phyloP scores from a whole-genome alignment of 352 stramenopile species.

The Pythium phragmiticola region DNA sequence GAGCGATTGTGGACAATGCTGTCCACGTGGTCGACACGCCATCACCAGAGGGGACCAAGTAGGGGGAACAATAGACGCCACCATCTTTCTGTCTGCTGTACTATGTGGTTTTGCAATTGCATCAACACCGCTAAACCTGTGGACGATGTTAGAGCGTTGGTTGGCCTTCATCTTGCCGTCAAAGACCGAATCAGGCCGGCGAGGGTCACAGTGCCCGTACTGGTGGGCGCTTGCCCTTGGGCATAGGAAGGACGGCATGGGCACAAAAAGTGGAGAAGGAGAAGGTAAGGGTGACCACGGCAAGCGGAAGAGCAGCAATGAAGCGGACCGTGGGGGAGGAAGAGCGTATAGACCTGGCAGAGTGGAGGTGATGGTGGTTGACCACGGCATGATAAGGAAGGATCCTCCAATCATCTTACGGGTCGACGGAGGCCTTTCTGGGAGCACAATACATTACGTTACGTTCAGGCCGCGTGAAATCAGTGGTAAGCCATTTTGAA shows the following conservation, averaged over 20 bases:
- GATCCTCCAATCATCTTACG: too few species aligned
- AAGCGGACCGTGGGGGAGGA: not conserved
- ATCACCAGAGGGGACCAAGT: not conserved
- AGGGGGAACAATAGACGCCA: too few species aligned
- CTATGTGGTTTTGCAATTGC: too few species aligned
- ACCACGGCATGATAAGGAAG: not conserved
- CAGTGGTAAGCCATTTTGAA: too few species aligned
- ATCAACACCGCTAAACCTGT: too few species aligned
- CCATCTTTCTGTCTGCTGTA: too few species aligned
- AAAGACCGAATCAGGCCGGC: slow-evolving; percentile 18
- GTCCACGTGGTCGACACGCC: slow-evolving; percentile 29
- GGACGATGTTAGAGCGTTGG: slow-evolving; percentile 38
- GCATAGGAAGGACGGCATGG: slow-evolving; percentile 13
- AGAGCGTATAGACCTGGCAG: not conserved
- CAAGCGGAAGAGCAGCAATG: not conserved
- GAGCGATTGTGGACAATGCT: slow-evolving; percentile 48
- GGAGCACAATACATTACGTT: too few species aligned
- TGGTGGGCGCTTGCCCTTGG: slow-evolving; percentile 26
- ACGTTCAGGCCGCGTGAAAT: too few species aligned
- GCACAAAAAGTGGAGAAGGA: not conserved
- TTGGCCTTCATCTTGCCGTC: slow-evolving; percentile 49
- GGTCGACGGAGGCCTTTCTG: too few species aligned
- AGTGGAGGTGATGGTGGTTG: not conserved
- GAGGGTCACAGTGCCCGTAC: slow-evolving; percentile 20
- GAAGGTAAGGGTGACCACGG: not conserved